Evolutionary conservation across 306 rosid genomes (phyloP).

Genomic region (Oemleria cerasiformis): DNA sequence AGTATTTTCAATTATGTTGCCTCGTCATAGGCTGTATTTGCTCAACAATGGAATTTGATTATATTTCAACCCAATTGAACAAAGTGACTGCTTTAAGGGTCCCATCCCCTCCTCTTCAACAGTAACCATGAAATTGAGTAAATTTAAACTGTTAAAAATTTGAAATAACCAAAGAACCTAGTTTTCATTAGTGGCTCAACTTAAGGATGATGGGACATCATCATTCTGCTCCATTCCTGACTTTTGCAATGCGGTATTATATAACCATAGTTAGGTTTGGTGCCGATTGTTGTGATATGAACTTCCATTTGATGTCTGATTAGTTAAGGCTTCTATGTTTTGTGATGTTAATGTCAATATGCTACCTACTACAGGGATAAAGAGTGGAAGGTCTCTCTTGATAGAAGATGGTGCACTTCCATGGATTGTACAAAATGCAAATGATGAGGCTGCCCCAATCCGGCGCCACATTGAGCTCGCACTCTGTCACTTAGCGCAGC

Average conservation of each 20-base stretch:
- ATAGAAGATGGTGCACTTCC: slow-evolving; percentile 96
- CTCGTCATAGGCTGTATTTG: neutral
- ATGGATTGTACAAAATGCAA: slow-evolving; percentile 96
- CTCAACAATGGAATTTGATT: neutral
- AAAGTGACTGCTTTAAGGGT: neutral
- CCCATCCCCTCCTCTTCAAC: neutral
- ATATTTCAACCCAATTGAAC: neutral
- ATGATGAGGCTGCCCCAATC: slow-evolving; percentile 86
- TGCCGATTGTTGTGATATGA: neutral
- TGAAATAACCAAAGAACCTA: neutral
- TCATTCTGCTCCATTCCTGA: neutral
- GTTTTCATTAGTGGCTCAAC: neutral
- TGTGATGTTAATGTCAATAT: neutral
- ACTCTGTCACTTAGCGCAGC: slow-evolving; percentile 96
- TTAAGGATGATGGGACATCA: neutral
- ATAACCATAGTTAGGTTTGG: neutral
- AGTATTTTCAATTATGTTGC: neutral
- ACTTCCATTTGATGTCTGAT: neutral
- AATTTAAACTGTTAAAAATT: neutral
- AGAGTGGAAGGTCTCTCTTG: slow-evolving; percentile 70
- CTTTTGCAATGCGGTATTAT: neutral
- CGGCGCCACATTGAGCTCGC: slow-evolving; percentile 99
- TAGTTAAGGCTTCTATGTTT: neutral
- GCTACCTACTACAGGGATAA: slow-evolving; percentile 47
- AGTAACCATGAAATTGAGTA: neutral